Base-by-base conservation (phyloP, 148 eudicot species). In the Vaccinium vitisidaea region DNA sequence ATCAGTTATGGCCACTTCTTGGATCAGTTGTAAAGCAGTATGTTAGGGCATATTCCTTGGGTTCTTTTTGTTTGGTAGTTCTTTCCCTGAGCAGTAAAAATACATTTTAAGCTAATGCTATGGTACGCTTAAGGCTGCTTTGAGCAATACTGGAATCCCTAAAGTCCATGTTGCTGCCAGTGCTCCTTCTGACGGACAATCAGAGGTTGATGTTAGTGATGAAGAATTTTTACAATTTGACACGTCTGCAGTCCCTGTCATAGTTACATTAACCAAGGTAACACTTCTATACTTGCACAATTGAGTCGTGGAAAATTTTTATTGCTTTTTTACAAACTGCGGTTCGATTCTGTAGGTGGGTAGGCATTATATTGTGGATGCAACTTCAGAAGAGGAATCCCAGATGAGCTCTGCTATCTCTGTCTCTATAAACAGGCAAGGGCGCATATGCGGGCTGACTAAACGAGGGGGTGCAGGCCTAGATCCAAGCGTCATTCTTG, bases 381-480 rank as follows among this genome's bases (percentile, higher is more conserved):
- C 98, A 59, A 95, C 94, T 23, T 85, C 92, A 52, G 93, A 95
- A 87, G 99, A 97, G 88, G 99, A 97, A 85, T 95, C 98, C 70
- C 93, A 95, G 83, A 97, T 97, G 99, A 95, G 90, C 86, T 94
- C 95, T 8, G 98, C 98, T 15, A 85, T 94, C 19, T 95, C 99
- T 6, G 69, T 97, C 48, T 95, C 98, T 0, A 49, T 95, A 49
- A 94, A 95, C 85, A 88, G 94, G 87, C 87, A 90, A 79, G 95
- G 98, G 65, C 91, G 81, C 18, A 92, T 97, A 80, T 94, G 98
- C 39, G 95, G 98, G 27, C 88, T 96, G 65, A 92, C 92, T 67
- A 96, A 96, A 88, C 91, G 97, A 79, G 99, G 99, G 30, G 94
- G 97, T 81, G 91, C 95, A 23, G 98, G 95, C 23, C 83, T 94